These are phyloP conservation scores for Lactarius sanguifluus DNA, from an alignment of 768 basidiomycete genomes.

Conservation along the genomic window DNA sequence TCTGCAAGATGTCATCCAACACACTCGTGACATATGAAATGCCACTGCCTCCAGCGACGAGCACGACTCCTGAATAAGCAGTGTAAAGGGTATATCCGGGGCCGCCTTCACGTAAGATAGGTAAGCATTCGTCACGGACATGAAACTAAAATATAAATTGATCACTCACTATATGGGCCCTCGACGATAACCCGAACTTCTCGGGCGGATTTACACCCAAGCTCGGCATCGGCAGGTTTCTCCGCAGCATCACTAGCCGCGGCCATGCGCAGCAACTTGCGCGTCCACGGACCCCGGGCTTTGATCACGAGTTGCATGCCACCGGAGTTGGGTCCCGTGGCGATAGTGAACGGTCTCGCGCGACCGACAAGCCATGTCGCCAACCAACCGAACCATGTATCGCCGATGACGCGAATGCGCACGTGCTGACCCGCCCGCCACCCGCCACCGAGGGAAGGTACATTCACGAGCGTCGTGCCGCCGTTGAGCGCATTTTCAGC, in stretches of 20 bases:
- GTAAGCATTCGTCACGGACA: constrained; percentile 16
- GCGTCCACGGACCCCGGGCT: constrained; percentile 52
- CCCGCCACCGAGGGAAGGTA: constrained; percentile 48
- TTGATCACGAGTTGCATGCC: constrained; percentile 54
- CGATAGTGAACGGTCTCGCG: constrained; percentile 45
- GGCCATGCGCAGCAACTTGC: constrained; percentile 41
- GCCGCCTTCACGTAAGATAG: constrained; percentile 37
- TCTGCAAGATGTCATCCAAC: constrained; percentile 52
- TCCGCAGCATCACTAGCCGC: constrained; percentile 36
- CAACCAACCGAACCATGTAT: constrained; percentile 41
- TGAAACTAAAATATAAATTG: neutral
- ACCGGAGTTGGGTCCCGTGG: constrained; percentile 42
- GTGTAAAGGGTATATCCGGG: constrained; percentile 47
- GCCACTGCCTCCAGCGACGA: constrained; percentile 61
- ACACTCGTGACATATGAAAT: constrained; percentile 54
- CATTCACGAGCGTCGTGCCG: constrained; percentile 46
- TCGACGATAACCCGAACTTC: constrained; percentile 47
- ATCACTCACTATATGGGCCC: constrained; percentile 51
- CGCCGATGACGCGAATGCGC: constrained; percentile 47
- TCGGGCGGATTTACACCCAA: constrained; percentile 10
- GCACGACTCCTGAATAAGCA: constrained; percentile 52
- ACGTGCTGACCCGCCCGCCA: constrained; percentile 66
- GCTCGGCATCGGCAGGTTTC: constrained; percentile 21
- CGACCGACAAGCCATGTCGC: constrained; percentile 19
- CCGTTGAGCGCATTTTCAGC: constrained; percentile 44